Evolutionary conservation across 1,284 basidiomycete genomes (phyloP).

Genomic region (Heterobasidion parviporum): DNA sequence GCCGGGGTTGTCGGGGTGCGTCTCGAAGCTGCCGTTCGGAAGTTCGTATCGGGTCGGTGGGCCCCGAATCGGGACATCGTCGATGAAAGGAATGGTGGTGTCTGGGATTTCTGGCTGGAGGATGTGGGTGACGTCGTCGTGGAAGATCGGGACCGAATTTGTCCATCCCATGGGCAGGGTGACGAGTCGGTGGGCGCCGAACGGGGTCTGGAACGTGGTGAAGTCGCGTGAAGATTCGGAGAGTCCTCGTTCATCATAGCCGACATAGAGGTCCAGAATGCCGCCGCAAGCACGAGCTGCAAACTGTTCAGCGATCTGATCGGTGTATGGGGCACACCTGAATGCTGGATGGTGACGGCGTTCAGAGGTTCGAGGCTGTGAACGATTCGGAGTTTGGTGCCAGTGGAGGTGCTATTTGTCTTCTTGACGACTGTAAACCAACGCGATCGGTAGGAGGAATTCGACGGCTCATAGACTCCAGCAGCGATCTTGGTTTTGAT

Average conservation of each 20-base stretch:
- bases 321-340: not conserved
- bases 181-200: conserved; percentile 13
- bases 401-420: no score
- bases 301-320: not conserved
- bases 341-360: not conserved
- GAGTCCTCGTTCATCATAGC: not conserved
- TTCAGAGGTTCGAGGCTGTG: not conserved
- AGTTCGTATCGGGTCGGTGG: conserved; percentile 13
- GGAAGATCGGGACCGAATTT: conserved; percentile 26
- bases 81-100: conserved; percentile 23
- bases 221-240: not conserved
- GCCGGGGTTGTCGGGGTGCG: conserved; percentile 20
- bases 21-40: conserved; percentile 14
- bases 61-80: conserved; percentile 18
- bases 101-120: conserved; percentile 25
- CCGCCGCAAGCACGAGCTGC: not conserved
- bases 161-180: conserved; percentile 29
- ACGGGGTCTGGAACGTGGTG: not conserved
- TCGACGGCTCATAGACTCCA: not conserved
- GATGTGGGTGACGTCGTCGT: conserved; percentile 24
- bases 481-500: not conserved
- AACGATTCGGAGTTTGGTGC: not conserved
- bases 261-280: not conserved
- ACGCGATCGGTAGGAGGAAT: not conserved
- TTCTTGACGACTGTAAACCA: not conserved